Evolutionary conservation across 345 rosid species (phyloP).

Genomic region (Salix caprea): DNA sequence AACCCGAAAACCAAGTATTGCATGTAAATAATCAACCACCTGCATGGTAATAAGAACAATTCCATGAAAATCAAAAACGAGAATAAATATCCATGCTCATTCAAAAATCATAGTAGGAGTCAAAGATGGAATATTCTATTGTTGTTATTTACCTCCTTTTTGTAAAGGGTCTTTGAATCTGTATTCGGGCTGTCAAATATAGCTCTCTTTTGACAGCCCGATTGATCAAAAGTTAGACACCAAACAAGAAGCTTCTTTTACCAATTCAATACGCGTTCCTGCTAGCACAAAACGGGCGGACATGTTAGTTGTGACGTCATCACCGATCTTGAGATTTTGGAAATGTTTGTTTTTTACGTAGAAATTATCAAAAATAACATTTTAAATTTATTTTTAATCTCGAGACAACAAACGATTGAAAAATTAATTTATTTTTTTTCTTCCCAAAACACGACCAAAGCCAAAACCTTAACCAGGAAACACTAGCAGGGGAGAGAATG

Average conservation of each 20-base stretch:
- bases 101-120: neutral
- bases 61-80: neutral
- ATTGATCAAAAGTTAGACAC: neutral
- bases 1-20: neutral
- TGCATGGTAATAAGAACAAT: neutral
- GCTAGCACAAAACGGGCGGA: neutral
- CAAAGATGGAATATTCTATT: constrained; percentile 1
- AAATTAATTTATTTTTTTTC: too few relatives aligned
- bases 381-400: too few relatives aligned
- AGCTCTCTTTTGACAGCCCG: constrained; percentile 20
- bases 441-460: too few relatives aligned
- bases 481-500: neutral
- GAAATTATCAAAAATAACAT: too few relatives aligned
- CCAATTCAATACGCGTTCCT: constrained; percentile 8
- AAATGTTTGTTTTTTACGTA: too few relatives aligned
- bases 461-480: neutral
- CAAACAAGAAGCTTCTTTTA: constrained; percentile 7
- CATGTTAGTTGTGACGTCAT: neutral
- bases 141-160: neutral
- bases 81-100: neutral
- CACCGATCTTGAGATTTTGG: too few relatives aligned
- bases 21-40: neutral
- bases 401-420: too few relatives aligned
- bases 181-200: constrained; percentile 24
- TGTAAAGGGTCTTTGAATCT: neutral